These are phyloP conservation scores for Phallus indusiatus DNA, from an alignment of 768 basidiomycete genomes.

Conservation along the genomic window DNA sequence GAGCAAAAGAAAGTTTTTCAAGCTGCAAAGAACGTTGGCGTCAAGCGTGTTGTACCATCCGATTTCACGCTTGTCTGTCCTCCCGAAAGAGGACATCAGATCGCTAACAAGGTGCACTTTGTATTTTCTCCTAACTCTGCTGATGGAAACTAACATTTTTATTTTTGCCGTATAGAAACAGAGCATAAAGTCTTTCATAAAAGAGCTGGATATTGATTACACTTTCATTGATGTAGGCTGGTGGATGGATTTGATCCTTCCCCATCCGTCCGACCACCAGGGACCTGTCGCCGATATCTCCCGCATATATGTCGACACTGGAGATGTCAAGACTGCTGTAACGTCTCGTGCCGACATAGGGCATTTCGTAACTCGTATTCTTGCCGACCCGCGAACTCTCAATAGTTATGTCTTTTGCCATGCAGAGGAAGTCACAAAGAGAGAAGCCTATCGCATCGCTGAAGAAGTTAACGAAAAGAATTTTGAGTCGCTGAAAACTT, in stretches of 20 bases:
- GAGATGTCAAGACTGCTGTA: slow-evolving; percentile 15
- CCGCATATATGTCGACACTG: slow-evolving; percentile 13
- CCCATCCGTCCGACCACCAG: background rate
- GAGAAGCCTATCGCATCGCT: slow-evolving; percentile 16
- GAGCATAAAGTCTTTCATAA: slow-evolving; percentile 18
- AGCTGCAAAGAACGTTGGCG: slow-evolving; percentile 16
- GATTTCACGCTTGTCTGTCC: slow-evolving; percentile 15
- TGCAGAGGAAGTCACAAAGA: slow-evolving; percentile 19
- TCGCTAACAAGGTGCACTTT: too few species aligned
- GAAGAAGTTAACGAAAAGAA: slow-evolving; percentile 18
- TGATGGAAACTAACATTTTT: background rate
- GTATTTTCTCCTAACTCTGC: too few species aligned
- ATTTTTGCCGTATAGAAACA: slow-evolving; percentile 18
- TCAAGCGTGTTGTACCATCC: slow-evolving; percentile 18
- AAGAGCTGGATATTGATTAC: slow-evolving; percentile 17
- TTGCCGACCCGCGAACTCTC: slow-evolving; percentile 24
- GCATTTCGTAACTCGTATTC: slow-evolving; percentile 20
- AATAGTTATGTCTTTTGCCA: slow-evolving; percentile 21
- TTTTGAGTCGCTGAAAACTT: slow-evolving; percentile 9
- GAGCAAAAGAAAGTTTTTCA: slow-evolving; percentile 13
- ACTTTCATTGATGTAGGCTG: slow-evolving; percentile 26
- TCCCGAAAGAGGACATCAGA: too few species aligned
- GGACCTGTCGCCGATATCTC: slow-evolving; percentile 10
- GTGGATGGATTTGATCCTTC: slow-evolving; percentile 20
- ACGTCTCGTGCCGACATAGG: slow-evolving; percentile 20